Evolutionary conservation across 257 asterid species (phyloP), one percentile per base, ranked within the genome.

Genomic region (Nicotiana obtusifolia): DNA sequence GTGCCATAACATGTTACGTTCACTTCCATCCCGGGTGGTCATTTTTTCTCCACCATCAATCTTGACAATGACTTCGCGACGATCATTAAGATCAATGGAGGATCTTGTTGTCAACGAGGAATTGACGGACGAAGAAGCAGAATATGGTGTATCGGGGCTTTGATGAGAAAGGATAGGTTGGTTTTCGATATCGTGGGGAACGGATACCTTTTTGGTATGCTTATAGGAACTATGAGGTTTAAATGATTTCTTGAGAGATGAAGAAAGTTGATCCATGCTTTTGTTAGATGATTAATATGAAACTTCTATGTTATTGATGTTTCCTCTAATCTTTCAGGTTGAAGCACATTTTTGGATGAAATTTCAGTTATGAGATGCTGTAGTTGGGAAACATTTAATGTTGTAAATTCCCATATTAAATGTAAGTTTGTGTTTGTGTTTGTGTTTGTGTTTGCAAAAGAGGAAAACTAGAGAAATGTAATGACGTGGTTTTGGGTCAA

Each of bases 191-290:
- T 90, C 92, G 17, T 76, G 83, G 35, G 82, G 86, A 28, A 80
- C 80, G 14, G 93, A 85, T 19, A 90, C 86, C 62, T 71, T 82
- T 81, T 86, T 59, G 0, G 85, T 54, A 57, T 84, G 88, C 65
- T 84, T 85, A 53, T 60, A 84, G 4, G 90, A 85, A 64, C 85
- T 83, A 8, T 81, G 86, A 66, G 90, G 81, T 87, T 84, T 88
- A 84, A 90, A 90, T 13, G 92, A 79, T 60, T 81, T 89, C 86
- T 86, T 88, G 86, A 92, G 83, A 15, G 94, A 85, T 52, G 93
- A 88, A 66, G 92, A 80, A 20, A 86, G 87, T 76, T 64, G 82
- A 79, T 88, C 88, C 94, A 89, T 89, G 26, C 57, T 49, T 41
- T 66, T 11, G 13, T 13, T 11, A 30, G 41, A 35, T 73, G 10